Percentiles rank a stretch among this genome's conserved stretches.
Conservation (phyloP, 768 basidiomycete genomes). For the Naematelia aurantialba region DNA sequence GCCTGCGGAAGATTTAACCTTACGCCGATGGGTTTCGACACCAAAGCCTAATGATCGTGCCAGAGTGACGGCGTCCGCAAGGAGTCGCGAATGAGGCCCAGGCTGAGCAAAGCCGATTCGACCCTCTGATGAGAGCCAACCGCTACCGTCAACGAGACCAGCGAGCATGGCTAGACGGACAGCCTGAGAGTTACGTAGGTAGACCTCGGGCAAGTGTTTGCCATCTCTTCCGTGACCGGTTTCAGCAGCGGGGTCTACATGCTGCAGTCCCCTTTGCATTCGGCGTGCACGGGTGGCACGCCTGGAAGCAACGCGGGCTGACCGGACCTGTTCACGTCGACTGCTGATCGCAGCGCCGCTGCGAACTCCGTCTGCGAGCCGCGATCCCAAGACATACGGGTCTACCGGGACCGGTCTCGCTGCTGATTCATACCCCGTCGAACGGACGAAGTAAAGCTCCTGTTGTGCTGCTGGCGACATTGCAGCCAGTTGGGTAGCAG, state of each 20-base stretch:
- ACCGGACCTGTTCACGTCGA: no score
- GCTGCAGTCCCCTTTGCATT: no score
- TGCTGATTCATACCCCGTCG: not conserved
- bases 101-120: not conserved
- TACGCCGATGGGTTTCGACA: not conserved
- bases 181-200: not conserved
- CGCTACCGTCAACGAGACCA: not conserved
- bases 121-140: not conserved
- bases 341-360: not conserved
- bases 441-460: not conserved
- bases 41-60: not conserved
- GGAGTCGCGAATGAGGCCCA: not conserved
- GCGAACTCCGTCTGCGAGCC: not conserved
- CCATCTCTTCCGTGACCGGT: not conserved
- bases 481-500: not conserved
- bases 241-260: not conserved
- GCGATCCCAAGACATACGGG: not conserved
- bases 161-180: not conserved
- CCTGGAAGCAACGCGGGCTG: no score
- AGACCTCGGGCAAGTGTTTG: not conserved
- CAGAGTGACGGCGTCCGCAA: not conserved
- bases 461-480: not conserved
- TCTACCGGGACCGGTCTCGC: not conserved
- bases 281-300: no score
- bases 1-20: no score